A percentile compares a stretch with the other conserved stretches of the same genome.
Evolutionary conservation across 208 protist genomes (phyloP).

Genomic region (Crithidia bombi): DNA sequence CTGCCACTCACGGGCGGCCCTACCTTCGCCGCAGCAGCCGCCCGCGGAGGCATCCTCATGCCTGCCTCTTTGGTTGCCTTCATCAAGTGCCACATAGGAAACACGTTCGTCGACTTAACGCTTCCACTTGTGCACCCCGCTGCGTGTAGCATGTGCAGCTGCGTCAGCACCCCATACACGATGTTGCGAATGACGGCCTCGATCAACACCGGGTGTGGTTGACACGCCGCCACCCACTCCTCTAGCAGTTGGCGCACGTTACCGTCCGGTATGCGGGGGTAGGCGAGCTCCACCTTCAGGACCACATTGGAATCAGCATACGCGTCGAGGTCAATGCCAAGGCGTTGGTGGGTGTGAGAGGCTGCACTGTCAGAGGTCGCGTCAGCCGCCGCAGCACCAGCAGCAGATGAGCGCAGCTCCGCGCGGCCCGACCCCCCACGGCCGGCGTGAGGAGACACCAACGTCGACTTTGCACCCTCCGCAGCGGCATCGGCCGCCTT

Average conservation of each 20-base stretch:
- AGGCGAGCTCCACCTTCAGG: constrained; percentile 47
- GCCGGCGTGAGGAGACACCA: neutral
- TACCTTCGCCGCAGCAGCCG: neutral
- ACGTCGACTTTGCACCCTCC: neutral
- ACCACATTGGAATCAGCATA: constrained; percentile 32
- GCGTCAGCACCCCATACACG: constrained; percentile 56
- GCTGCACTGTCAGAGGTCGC: neutral
- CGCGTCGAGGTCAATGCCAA: constrained; percentile 25
- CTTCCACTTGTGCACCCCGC: constrained; percentile 60
- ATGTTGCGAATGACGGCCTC: constrained; percentile 76
- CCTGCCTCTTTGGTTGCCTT: constrained; percentile 33
- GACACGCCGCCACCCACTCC: constrained; percentile 35
- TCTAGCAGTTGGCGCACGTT: constrained; percentile 55
- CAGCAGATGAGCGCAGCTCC: neutral
- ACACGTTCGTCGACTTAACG: constrained; percentile 79
- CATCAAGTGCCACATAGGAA: constrained; percentile 48
- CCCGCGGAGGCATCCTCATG: constrained; percentile 26
- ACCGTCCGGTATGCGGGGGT: constrained; percentile 56
- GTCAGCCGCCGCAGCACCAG: neutral
- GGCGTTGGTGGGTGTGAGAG: constrained; percentile 1
- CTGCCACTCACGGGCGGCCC: neutral
- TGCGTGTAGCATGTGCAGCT: constrained; percentile 55
- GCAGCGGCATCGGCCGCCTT: neutral
- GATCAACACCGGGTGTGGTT: constrained; percentile 46
- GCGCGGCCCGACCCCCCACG: neutral